A percentile compares a stretch with the other conserved stretches of the same genome.
phyloP scores from a whole-genome alignment of 495 filamentous ascomycete genomes.

The Tetracladium marchalianum region DNA sequence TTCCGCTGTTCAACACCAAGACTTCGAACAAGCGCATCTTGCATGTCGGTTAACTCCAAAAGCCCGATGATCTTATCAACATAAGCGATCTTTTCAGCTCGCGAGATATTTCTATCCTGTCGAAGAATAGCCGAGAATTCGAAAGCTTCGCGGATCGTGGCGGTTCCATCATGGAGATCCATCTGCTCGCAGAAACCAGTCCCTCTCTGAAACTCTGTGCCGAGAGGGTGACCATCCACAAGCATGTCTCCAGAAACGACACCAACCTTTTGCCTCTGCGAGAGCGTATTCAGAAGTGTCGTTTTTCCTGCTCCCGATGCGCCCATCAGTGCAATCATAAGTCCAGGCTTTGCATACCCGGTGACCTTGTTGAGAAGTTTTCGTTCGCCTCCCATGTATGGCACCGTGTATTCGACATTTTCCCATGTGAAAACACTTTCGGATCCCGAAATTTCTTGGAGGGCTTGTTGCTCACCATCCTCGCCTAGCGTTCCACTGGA shows the following conservation, averaged over 20 bases:
- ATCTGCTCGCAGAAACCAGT: constrained; percentile 86
- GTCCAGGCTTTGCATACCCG: constrained; percentile 68
- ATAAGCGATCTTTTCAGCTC: constrained; percentile 47
- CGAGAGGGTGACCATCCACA: constrained; percentile 63
- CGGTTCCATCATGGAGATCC: constrained; percentile 61
- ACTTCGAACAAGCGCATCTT: constrained; percentile 35
- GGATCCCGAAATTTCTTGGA: constrained; percentile 40
- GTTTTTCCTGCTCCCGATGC: constrained; percentile 81
- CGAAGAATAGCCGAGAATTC: constrained; percentile 39
- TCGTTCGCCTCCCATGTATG: constrained; percentile 56
- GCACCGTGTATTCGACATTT: constrained; percentile 62
- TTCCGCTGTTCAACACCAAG: constrained; percentile 42
- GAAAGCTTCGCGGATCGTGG: constrained; percentile 37
- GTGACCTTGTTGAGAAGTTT: constrained; percentile 60
- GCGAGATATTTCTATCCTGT: constrained; percentile 26
- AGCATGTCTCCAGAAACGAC: constrained; percentile 65
- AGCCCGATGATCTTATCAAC: constrained; percentile 52
- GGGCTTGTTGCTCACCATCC: constrained; percentile 41
- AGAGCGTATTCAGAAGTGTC: constrained; percentile 63
- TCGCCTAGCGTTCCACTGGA: constrained; percentile 7
- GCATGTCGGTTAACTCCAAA: constrained; percentile 44
- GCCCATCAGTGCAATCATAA: constrained; percentile 72
- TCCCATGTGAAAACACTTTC: constrained; percentile 64
- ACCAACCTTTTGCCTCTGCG: constrained; percentile 66
- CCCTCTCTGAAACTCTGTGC: constrained; percentile 62